These are phyloP conservation scores for Aspergillus udagawae DNA, from an alignment of 2,329 filamentous ascomycete genomes.

Conservation along the genomic window DNA sequence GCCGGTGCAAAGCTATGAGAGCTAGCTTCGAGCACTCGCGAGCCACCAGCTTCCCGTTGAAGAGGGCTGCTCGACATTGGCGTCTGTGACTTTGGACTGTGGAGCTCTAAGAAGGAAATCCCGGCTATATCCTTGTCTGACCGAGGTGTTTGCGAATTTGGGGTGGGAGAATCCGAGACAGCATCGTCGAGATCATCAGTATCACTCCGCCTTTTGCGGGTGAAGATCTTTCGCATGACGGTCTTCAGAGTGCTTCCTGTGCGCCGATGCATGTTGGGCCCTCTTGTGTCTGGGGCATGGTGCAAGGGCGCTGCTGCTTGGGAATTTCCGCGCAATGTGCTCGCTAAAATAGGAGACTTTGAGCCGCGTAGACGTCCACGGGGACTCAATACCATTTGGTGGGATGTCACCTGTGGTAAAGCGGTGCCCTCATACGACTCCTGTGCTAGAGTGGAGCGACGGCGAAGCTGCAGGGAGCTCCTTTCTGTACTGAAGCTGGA, in stretches of 20 bases:
- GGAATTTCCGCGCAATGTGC: conserved; percentile 10
- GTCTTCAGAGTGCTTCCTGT: conserved; percentile 40
- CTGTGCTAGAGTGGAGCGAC: neutral
- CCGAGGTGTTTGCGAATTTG: conserved; percentile 10
- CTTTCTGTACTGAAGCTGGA: neutral
- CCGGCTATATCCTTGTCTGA: conserved; percentile 8
- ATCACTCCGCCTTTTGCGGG: conserved; percentile 34
- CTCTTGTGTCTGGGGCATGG: conserved; percentile 21
- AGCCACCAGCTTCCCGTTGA: conserved; percentile 18
- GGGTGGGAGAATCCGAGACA: conserved; percentile 13
- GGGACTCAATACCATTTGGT: neutral
- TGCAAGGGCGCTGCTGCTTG: conserved; percentile 14
- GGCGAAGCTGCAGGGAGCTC: neutral
- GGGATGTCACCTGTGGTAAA: neutral
- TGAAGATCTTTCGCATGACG: conserved; percentile 45
- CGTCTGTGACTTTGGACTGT: conserved; percentile 24
- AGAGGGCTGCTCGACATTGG: conserved; percentile 21
- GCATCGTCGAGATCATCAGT: conserved; percentile 26
- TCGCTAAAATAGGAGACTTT: neutral
- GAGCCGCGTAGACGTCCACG: neutral
- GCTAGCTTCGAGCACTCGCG: conserved; percentile 16
- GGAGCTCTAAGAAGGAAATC: conserved; percentile 18
- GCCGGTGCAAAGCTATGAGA: conserved; percentile 19
- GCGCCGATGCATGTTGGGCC: conserved; percentile 31
- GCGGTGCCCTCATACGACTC: neutral